These are phyloP conservation scores for Colletotrichum higginsianum DNA, from an alignment of 2,329 filamentous ascomycete genomes.

Conservation along the genomic window DNA sequence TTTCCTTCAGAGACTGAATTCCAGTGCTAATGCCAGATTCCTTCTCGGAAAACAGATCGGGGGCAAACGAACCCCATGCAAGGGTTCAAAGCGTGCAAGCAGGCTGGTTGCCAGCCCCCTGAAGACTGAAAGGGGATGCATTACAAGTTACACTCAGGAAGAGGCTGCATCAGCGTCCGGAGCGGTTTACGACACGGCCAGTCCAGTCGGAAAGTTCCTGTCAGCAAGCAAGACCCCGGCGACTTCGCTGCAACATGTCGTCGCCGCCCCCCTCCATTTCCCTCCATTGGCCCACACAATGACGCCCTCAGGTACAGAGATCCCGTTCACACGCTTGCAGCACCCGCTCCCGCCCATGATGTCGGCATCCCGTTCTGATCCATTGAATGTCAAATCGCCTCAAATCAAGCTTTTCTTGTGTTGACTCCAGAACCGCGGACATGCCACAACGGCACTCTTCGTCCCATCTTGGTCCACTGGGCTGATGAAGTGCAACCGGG, in stretches of 20 bases:
- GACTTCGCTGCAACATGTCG: constrained; percentile 13
- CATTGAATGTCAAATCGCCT: not conserved
- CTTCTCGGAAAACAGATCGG: constrained; percentile 7
- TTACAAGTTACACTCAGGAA: not conserved
- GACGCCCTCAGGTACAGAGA: constrained; percentile 7
- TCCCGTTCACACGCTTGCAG: not conserved
- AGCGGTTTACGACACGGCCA: not conserved
- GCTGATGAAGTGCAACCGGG: not conserved
- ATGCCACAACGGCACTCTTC: constrained; percentile 1
- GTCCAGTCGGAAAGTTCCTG: constrained; percentile 24
- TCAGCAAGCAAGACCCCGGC: constrained; percentile 16
- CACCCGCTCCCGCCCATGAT: constrained; percentile 21
- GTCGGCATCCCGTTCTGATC: not conserved
- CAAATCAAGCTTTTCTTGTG: constrained; percentile 23
- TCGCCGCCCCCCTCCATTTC: constrained; percentile 7
- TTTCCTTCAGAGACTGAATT: not conserved
- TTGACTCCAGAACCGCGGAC: constrained; percentile 5
- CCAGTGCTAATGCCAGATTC: not conserved
- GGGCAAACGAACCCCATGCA: too few species aligned
- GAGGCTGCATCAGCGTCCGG: constrained; percentile 4
- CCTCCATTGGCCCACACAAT: constrained; percentile 9
- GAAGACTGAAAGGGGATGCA: not conserved
- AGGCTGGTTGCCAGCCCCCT: not conserved
- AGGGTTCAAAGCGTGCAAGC: not conserved
- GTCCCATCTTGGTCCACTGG: constrained; percentile 20